Evolutionary conservation across 2,329 filamentous ascomycete species (phyloP), one percentile per base, ranked within the genome.

Genomic region (Neopestalotiopsis clavispora): DNA sequence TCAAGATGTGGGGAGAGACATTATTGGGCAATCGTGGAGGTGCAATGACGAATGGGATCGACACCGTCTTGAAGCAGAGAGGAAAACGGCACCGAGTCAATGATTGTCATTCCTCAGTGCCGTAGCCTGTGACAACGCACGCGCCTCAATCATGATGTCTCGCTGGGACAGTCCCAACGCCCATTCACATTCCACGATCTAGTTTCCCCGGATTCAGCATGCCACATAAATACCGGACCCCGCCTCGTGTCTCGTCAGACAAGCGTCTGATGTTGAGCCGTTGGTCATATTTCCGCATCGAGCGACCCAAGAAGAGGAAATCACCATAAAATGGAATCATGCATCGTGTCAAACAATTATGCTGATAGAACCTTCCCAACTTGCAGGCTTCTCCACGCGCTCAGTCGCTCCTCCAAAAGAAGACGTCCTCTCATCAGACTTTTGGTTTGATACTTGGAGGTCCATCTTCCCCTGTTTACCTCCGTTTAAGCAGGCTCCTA

Each of bases 71-170:
- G 57, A 34, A 30, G 12, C 2, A 30, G 57, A 23, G 42, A 66
- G 28, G 28, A 34, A 66, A 64, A 65, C 69, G 68, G 62, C 69
- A 28, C 14, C n/a, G 62, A 52, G 38, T 45, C 62, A 68, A 58
- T 68, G 70, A 73, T 73, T 70, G 67, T 70, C 74, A 77, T 77
- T 78, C 74, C 73, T 72, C 17, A 72, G 68, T 60, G 20, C 59
- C 67, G 71, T 78, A 74, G 74, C 75, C 76, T 75, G 71, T 75
- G 76, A 73, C 76, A 75, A 78, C 76, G 69, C 73, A 72, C 71
- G 69, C 69, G 67, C 71, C 67, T 71, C 13, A 42, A 57, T 32
- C 45, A 30, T 63, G 59, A 49, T 65, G 60, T 56, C 59, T 69
- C 38, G 58, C 38, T 65, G 32, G 49, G 20, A 38, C 34, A 4